Evolutionary conservation across 345 rosid genomes (phyloP), one percentile per base, ranked within the genome.

Genomic region (Pistacia integerrima): DNA sequence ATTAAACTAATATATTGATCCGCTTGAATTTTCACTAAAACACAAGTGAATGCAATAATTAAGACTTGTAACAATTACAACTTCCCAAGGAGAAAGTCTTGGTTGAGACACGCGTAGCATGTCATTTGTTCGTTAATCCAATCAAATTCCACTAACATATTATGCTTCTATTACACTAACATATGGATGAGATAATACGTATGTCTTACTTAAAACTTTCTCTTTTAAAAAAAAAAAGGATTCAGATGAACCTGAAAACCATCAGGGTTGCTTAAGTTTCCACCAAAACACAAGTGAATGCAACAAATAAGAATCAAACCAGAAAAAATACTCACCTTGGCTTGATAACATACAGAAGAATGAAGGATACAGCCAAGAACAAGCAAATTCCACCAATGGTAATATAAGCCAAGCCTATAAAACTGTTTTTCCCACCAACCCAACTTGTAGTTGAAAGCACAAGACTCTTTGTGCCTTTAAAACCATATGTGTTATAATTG

Each of bases 351-450:
- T 86, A 83, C 10, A 88, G 30, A 65, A 86, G 67, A 35, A 86
- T 79, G 82, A 86, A 85, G 76, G 71, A 38, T 30, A 85, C 44
- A 44, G 88, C 92, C 35, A 88, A 69, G 72, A 83, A 60, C 70
- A 86, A 80, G 80, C 87, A 82, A 30, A 82, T 8, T 28, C 85
- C 88, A 28, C 92, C 92, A 4, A 89, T 44, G 4, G 74, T 38
- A 22, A 87, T 73, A 76, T 78, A 85, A 2, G 90, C 88, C 41
- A 61, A 13, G 48, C 89, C 92, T 54, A 89, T 41, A 56, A 89
- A 85, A 44, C 78, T 81, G 76, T 89, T 87, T 74, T 81, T 89
- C 25, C 92, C 92, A 22, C 89, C 92, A 12, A 87, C 76, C 90
- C 92, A 89, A 74, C 81, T 85, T 8, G 89, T 76, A 11, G 90